phyloP scores from a whole-genome alignment of 805 yeast species.

The Kluyveromyces aestuarii region DNA sequence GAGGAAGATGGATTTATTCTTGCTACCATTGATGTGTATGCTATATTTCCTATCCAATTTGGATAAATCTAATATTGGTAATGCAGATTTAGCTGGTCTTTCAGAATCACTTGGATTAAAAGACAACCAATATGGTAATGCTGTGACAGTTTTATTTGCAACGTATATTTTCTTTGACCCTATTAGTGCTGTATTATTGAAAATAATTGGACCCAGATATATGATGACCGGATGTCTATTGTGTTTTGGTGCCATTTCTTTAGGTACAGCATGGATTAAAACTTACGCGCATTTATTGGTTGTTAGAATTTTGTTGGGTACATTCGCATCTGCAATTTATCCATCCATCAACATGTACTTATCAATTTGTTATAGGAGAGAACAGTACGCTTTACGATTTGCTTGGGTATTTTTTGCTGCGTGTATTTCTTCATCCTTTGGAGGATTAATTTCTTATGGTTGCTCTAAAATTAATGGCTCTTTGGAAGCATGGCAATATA shows the following conservation, averaged over 20 bases:
- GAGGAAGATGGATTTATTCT: conserved; percentile 34
- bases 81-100: conserved; percentile 48
- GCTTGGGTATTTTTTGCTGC: conserved; percentile 44
- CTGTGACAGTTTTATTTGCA: conserved; percentile 38
- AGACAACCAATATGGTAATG: conserved; percentile 34
- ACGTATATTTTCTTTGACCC: conserved; percentile 35
- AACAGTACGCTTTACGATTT: conserved; percentile 40
- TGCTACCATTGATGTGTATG: conserved; percentile 36
- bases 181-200: conserved; percentile 31
- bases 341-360: conserved; percentile 41
- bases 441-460: conserved; percentile 45
- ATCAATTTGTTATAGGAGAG: conserved; percentile 38
- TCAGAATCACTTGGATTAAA: conserved; percentile 31
- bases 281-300: conserved; percentile 36
- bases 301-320: conserved; percentile 41
- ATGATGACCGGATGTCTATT: conserved; percentile 27
- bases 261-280: conserved; percentile 35
- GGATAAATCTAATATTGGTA: conserved; percentile 52
- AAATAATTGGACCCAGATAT: conserved; percentile 31
- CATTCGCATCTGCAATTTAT: conserved; percentile 43
- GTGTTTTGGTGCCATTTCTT: conserved; percentile 33
- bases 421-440: conserved; percentile 46
- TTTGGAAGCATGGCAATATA: conserved; percentile 42
- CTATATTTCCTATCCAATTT: conserved; percentile 39
- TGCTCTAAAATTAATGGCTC: conserved; percentile 34